Evolutionary conservation across 805 yeast species (phyloP).

Genomic region (Myxozyma neotropica): DNA sequence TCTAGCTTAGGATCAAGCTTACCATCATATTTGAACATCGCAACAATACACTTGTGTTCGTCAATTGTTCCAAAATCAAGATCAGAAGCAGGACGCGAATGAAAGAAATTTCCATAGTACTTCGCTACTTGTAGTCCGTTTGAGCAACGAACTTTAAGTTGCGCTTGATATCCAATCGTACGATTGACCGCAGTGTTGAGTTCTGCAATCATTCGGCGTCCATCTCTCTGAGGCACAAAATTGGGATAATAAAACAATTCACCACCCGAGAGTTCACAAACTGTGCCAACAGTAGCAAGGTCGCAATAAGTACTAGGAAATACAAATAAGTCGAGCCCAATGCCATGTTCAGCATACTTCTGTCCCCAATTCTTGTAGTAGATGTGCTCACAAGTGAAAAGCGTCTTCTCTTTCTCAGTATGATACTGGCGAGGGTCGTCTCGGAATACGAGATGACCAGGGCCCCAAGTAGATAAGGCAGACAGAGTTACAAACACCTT

Average conservation of each 20-base stretch:
- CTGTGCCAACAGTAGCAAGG: conserved; percentile 68
- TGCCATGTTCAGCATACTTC: conserved; percentile 57
- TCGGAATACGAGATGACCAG: conserved; percentile 56
- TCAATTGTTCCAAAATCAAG: conserved; percentile 70
- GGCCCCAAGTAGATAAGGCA: conserved; percentile 76
- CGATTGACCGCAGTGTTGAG: conserved; percentile 45
- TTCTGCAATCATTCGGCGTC: conserved; percentile 62
- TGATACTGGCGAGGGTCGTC: conserved; percentile 39
- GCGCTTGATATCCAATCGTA: conserved; percentile 74
- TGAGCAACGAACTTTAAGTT: conserved; percentile 82
- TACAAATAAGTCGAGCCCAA: conserved; percentile 78
- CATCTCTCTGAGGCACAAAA: conserved; percentile 71
- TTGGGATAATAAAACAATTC: conserved; percentile 61
- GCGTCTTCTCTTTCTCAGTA: conserved; percentile 51
- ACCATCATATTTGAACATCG: conserved; percentile 76
- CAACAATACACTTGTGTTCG: conserved; percentile 66
- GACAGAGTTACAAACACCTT: conserved; percentile 71
- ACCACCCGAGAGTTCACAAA: conserved; percentile 74
- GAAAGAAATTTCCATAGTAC: conserved; percentile 64
- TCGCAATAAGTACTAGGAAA: conserved; percentile 69
- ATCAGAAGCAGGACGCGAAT: conserved; percentile 48
- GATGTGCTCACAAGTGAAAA: conserved; percentile 60
- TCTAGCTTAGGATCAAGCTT: conserved; percentile 68
- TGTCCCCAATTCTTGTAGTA: conserved; percentile 64
- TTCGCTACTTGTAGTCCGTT: conserved; percentile 78